These are phyloP conservation scores for Zygotorulaspora danielsina DNA, from an alignment of 805 yeast genomes.

Conservation along the genomic window DNA sequence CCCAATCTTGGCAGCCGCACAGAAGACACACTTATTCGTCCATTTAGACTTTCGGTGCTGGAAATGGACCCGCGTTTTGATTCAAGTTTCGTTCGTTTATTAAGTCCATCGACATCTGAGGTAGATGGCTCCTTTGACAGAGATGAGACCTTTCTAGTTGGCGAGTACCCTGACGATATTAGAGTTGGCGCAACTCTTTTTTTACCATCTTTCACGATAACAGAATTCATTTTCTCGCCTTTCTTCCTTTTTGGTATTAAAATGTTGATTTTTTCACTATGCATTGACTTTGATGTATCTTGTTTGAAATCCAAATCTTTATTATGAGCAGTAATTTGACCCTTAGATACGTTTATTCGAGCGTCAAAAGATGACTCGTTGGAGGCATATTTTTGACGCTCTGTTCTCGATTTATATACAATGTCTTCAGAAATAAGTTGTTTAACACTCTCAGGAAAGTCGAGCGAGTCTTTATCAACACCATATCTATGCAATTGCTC, in stretches of 20 bases:
- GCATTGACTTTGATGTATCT: slow-evolving; percentile 11
- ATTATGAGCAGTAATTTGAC: slow-evolving; percentile 1
- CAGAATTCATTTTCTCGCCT: slow-evolving; percentile 39
- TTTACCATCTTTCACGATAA: slow-evolving; percentile 70
- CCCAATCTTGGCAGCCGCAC: slow-evolving; percentile 59
- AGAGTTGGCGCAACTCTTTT: slow-evolving; percentile 71
- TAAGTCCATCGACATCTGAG: slow-evolving; percentile 9
- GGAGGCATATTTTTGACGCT: slow-evolving; percentile 1
- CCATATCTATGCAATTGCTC: slow-evolving; percentile 78
- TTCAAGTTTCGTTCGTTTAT: slow-evolving; percentile 2
- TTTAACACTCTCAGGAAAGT: slow-evolving; percentile 80
- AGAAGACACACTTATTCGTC: slow-evolving; percentile 42
- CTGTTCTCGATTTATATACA: slow-evolving; percentile 39
- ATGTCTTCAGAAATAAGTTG: slow-evolving; percentile 71
- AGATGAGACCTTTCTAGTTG: slow-evolving; percentile 9
- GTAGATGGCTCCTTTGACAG: slow-evolving; percentile 5
- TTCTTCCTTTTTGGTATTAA: slow-evolving; percentile 31
- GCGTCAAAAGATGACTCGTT: slow-evolving; percentile 11
- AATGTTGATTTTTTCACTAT: slow-evolving; percentile 20
- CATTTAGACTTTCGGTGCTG: slow-evolving; percentile 12
- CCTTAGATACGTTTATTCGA: slow-evolving; percentile 5
- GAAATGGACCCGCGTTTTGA: slow-evolving; percentile 11
- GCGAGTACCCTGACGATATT: slow-evolving; percentile 43
- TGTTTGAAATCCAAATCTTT: neutral
- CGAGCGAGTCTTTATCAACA: slow-evolving; percentile 76